A percentile compares a stretch with the other conserved stretches of the same genome.
These are phyloP conservation scores for Tricholoma saponaceum DNA, from an alignment of 768 basidiomycete species.

Conservation along the genomic window DNA sequence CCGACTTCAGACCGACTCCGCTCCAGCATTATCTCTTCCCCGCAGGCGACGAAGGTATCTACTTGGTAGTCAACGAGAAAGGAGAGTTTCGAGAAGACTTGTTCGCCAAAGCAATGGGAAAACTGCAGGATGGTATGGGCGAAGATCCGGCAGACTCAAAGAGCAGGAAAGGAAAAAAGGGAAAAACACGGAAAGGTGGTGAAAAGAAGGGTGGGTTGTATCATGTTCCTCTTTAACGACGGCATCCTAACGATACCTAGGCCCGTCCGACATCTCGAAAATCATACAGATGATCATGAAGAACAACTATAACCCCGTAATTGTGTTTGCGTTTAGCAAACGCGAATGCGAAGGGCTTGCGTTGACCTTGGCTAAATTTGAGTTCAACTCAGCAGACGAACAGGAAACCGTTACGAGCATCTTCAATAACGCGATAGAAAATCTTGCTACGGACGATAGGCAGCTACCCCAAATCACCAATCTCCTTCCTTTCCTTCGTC, in stretches of 20 bases:
- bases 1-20: conserved; percentile 97
- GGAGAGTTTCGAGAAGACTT: conserved; percentile 96
- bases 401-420: conserved; percentile 82
- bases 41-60: conserved; percentile 93
- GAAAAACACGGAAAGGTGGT: conserved; percentile 92
- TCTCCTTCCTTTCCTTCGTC: conserved; percentile 86
- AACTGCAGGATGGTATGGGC: conserved; percentile 76
- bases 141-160: conserved; percentile 90
- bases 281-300: conserved; percentile 98
- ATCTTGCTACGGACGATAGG: conserved; percentile 81
- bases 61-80: conserved; percentile 98
- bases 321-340: conserved; percentile 98
- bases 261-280: conserved; percentile 91
- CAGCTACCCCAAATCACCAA: conserved; percentile 91
- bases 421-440: conserved; percentile 92
- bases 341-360: conserved; percentile 95
- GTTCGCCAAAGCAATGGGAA: conserved; percentile 97
- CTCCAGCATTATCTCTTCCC: conserved; percentile 98
- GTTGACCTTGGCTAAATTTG: conserved; percentile 88
- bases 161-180: conserved; percentile 83
- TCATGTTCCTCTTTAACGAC: no score
- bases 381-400: conserved; percentile 92
- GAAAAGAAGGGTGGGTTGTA: conserved; percentile 72
- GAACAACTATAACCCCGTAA: conserved; percentile 97
- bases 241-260: conserved; percentile 34